A percentile compares a stretch with the other conserved stretches of the same genome.
phyloP scores from a whole-genome alignment of 2,329 filamentous ascomycete species.

The Falciphora oryzae region DNA sequence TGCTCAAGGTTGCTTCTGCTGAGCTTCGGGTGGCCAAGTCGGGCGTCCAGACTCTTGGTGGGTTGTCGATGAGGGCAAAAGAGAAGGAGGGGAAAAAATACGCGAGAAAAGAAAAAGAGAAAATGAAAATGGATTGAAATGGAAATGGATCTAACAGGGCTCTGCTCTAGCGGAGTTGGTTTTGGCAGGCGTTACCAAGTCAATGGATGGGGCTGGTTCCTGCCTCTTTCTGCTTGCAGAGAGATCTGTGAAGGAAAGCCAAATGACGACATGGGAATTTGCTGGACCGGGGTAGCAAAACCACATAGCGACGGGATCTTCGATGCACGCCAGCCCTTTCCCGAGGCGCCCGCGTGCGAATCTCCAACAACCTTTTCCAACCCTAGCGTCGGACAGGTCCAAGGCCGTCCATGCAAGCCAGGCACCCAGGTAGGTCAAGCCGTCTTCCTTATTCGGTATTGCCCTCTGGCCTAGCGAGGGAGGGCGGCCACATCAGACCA shows the following conservation, averaged over 20 bases:
- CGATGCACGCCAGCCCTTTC: background rate
- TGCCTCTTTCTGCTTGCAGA: background rate
- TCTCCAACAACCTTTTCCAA: background rate
- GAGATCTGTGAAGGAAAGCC: background rate
- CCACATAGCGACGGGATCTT: background rate
- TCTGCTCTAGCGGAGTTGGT: background rate
- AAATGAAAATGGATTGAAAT: background rate
- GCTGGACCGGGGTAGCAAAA: background rate
- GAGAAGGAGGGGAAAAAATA: background rate
- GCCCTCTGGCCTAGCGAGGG: background rate
- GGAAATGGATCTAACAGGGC: background rate
- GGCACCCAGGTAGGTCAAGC: slow-evolving; percentile 1
- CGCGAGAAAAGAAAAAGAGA: background rate
- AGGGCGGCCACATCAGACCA: background rate
- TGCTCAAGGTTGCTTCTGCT: background rate
- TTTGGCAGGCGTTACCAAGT: background rate
- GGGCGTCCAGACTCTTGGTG: no score
- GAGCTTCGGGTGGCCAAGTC: background rate
- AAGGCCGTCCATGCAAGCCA: background rate
- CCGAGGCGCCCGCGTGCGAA: background rate
- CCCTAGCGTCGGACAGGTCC: background rate
- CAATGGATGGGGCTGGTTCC: background rate
- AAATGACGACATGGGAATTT: background rate
- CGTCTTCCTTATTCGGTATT: background rate
- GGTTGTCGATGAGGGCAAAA: background rate